Base-by-base conservation (phyloP, 805 yeast genomes). In the Metschnikowia koreensis region DNA sequence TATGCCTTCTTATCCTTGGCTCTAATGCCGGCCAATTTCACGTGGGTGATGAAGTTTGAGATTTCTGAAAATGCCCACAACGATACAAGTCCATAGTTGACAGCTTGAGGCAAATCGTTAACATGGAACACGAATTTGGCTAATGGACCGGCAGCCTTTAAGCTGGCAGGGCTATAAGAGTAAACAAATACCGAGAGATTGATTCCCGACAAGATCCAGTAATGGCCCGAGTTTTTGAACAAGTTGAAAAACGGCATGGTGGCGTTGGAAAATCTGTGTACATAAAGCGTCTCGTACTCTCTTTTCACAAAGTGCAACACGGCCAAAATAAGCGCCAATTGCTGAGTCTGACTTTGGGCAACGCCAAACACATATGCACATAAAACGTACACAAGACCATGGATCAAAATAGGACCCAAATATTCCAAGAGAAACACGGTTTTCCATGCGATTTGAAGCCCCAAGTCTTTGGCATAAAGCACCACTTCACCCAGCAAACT, bases 171-270 rank as follows among this genome's bases (percentile, higher is more conserved):
- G 38, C 56, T 50, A 13, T 56, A 57, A 58, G 71, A 45, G 59
- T 81, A 82, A 28, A 76, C 66, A 58, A 81, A 83, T 56, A 70
- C 71, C 3, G 83, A 80, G 54, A 82, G 68, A 54, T 65, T 58
- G 28, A 67, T 77, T 67, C 98, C 97, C 49, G 91, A 86, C 58
- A 93, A 74, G n/a, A 89, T 67, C 97, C 97, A 93, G 72, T 94
- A 94, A 68, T 94, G 97, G 58, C 81, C 75, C 38, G 91, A 85
- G 74, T 94, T 94, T 72, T 92, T 90, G 79, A 93, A 88, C 53
- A 94, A 71, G 69, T 90, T 88, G 66, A 82, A 80, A 41, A 87
- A 62, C 4, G 99, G 99, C 99, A 94, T 94, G 12, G 99, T 94
- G 27, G 89, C 84, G 52, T 83, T 76, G 22, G 97, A 88, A 66